A percentile compares a stretch with the other conserved stretches of the same genome.
Conservation (phyloP, 768 basidiomycete genomes). For the Amylocystis lapponica region DNA sequence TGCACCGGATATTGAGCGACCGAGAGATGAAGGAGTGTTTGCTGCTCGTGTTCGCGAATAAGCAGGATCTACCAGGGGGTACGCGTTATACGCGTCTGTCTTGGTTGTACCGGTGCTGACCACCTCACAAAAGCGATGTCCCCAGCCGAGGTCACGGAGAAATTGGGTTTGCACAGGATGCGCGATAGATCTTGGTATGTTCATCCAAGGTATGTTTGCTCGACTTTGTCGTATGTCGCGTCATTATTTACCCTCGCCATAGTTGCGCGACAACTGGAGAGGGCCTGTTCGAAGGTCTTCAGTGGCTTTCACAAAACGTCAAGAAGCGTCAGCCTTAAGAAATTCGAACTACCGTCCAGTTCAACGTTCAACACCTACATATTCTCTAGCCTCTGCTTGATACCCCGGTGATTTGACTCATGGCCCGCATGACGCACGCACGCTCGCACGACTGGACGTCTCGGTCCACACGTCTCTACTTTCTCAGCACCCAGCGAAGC, state of each 20-base stretch:
- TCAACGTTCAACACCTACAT: too few relatives aligned
- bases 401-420: constrained; percentile 23
- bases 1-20: constrained; percentile 93
- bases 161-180: constrained; percentile 92
- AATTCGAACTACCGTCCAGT: too few relatives aligned
- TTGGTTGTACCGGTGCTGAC: not conserved
- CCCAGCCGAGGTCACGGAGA: constrained; percentile 98
- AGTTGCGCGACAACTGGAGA: constrained; percentile 97
- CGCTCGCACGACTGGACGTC: constrained; percentile 26
- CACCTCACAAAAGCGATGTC: constrained; percentile 73
- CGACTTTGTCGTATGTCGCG: not conserved
- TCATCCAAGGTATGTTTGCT: constrained; percentile 82
- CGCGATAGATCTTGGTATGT: constrained; percentile 98
- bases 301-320: constrained; percentile 96
- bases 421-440: constrained; percentile 28
- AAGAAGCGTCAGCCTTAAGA: constrained; percentile 80
- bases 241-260: not conserved
- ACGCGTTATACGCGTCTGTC: not conserved
- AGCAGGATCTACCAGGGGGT: constrained; percentile 96
- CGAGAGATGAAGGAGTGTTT: constrained; percentile 98
- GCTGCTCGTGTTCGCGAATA: constrained; percentile 97
- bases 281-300: constrained; percentile 93
- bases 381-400: constrained; percentile 30
- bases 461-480: constrained; percentile 21
- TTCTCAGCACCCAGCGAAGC: constrained; percentile 8